Evolutionary conservation across 208 protist genomes (phyloP).

Genomic region (Vickermania spadyakhi): DNA sequence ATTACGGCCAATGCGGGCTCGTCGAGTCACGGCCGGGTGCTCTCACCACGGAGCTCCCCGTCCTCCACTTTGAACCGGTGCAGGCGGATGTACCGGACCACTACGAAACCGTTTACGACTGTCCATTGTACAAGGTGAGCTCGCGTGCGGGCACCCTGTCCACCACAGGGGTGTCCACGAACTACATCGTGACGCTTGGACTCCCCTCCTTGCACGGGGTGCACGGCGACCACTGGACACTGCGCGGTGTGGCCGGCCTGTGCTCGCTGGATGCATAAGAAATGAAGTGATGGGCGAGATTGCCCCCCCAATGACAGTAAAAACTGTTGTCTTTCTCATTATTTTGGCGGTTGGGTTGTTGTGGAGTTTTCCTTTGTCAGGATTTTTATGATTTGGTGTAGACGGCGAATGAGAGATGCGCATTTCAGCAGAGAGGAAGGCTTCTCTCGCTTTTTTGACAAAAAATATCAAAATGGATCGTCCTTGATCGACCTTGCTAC

Average conservation of each 20-base stretch:
- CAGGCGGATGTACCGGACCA: conserved; percentile 5
- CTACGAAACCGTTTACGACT: conserved; percentile 45
- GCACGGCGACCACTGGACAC: conserved; percentile 84
- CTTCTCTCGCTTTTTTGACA: too few species aligned
- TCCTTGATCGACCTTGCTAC: too few species aligned
- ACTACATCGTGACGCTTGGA: conserved; percentile 81
- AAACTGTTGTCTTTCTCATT: too few species aligned
- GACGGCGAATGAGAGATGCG: too few species aligned
- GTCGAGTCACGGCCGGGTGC: conserved; percentile 75
- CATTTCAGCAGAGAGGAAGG: too few species aligned
- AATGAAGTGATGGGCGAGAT: too few species aligned
- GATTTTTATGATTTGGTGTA: too few species aligned
- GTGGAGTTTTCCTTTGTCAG: too few species aligned
- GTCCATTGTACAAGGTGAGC: conserved; percentile 91
- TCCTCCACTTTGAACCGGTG: conserved; percentile 85
- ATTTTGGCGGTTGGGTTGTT: too few species aligned
- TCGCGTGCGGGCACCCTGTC: conserved; percentile 79
- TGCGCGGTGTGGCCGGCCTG: conserved; percentile 84
- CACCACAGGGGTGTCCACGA: conserved; percentile 87
- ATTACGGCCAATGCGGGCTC: conserved; percentile 30
- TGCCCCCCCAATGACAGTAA: too few species aligned
- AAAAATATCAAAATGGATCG: too few species aligned
- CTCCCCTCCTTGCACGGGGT: conserved; percentile 49
- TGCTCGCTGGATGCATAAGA: conserved; percentile 83
- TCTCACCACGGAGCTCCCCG: conserved; percentile 68